These are phyloP conservation scores for Ascocoryne sarcoides DNA, from an alignment of 2,329 filamentous ascomycete genomes.

Conservation along the genomic window DNA sequence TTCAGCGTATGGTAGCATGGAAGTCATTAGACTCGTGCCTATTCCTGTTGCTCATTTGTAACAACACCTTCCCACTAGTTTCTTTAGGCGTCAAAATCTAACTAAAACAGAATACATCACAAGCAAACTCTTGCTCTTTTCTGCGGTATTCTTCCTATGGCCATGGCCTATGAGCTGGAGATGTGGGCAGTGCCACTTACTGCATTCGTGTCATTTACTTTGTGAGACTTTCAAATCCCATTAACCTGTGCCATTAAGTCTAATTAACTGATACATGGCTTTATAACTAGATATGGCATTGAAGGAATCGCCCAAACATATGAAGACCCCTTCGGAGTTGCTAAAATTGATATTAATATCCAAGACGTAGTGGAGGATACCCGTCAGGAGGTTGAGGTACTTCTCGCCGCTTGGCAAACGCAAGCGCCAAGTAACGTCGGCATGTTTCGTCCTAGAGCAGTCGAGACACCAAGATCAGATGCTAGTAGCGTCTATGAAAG, in stretches of 20 bases:
- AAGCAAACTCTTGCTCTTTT: slow-evolving; percentile 56
- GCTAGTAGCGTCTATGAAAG: slow-evolving; percentile 10
- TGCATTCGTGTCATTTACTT: slow-evolving; percentile 50
- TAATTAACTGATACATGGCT: no score
- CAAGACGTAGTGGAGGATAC: slow-evolving; percentile 56
- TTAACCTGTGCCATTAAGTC: not conserved
- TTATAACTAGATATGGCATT: slow-evolving; percentile 42
- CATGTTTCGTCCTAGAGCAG: slow-evolving; percentile 18
- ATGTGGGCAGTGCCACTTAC: slow-evolving; percentile 55
- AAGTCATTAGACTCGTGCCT: slow-evolving; percentile 56
- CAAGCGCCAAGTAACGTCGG: slow-evolving; percentile 19
- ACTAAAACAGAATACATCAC: slow-evolving; percentile 56
- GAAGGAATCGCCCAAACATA: slow-evolving; percentile 43
- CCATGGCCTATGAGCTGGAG: slow-evolving; percentile 52
- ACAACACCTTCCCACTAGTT: slow-evolving; percentile 21
- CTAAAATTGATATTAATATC: slow-evolving; percentile 60
- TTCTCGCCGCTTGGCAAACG: slow-evolving; percentile 47
- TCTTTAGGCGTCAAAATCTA: no score
- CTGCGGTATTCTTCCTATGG: slow-evolving; percentile 51
- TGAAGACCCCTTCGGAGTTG: slow-evolving; percentile 58
- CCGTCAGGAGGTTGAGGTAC: slow-evolving; percentile 46
- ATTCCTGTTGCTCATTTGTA: slow-evolving; percentile 52
- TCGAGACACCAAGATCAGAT: slow-evolving; percentile 12
- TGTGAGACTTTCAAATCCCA: slow-evolving; percentile 24
- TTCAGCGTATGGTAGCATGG: slow-evolving; percentile 53